Conservation (phyloP, 768 basidiomycete species). For the Cubamyces sp. region DNA sequence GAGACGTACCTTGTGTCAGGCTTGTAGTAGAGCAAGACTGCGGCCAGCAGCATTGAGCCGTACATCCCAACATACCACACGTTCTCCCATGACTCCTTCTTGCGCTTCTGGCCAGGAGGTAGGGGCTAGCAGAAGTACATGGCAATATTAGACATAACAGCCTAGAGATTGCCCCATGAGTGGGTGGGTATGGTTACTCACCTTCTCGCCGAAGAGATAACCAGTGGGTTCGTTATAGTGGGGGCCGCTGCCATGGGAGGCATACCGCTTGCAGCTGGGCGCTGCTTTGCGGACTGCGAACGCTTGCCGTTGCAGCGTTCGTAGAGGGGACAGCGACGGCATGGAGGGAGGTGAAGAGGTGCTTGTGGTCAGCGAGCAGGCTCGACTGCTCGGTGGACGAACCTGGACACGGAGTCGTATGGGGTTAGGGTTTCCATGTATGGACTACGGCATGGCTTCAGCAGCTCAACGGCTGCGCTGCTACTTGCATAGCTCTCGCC, state of each 20-base stretch:
- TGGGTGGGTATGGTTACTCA: constrained; percentile 36
- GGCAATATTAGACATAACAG: not conserved
- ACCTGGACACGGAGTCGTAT: not conserved
- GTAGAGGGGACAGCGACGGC: constrained; percentile 54
- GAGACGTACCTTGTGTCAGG: constrained; percentile 84
- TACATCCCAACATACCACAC: constrained; percentile 93
- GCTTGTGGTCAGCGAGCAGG: constrained; percentile 1
- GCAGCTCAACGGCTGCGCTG: not conserved
- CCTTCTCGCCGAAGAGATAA: constrained; percentile 89
- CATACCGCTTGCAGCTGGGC: constrained; percentile 40
- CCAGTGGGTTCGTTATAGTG: constrained; percentile 90
- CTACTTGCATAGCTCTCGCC: not conserved
- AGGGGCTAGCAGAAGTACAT: constrained; percentile 53
- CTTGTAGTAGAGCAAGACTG: constrained; percentile 85
- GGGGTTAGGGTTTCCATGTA: constrained; percentile 22
- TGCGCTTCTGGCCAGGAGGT: constrained; percentile 80
- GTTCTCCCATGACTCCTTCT: constrained; percentile 90
- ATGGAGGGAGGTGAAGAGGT: constrained; percentile 34
- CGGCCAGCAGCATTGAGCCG: constrained; percentile 77
- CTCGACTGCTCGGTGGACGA: constrained; percentile 11
- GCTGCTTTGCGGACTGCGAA: constrained; percentile 30
- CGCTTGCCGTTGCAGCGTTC: constrained; percentile 43
- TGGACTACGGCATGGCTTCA: not conserved
- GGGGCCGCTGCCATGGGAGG: constrained; percentile 78
- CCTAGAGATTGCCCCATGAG: not conserved